Percentiles rank a stretch among this genome's conserved stretches.
Conservation (phyloP, 2,329 filamentous ascomycete species). For the Cadophora malorum region DNA sequence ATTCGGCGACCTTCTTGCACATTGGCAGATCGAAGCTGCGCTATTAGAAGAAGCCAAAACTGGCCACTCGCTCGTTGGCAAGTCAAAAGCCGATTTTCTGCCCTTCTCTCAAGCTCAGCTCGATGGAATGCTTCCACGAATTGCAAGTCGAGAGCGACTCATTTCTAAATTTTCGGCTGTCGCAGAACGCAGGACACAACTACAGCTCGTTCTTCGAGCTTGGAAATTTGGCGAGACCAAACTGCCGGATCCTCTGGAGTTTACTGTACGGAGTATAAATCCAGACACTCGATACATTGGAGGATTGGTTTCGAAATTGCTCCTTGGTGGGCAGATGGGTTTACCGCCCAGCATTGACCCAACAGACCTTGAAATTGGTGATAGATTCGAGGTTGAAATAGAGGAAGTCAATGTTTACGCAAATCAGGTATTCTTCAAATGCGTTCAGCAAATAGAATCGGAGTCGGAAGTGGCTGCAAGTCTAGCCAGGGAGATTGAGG, state of each 20-base stretch:
- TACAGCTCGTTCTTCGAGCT: slow-evolving; percentile 65
- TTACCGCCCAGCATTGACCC: slow-evolving; percentile 23
- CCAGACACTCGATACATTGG: slow-evolving; percentile 2
- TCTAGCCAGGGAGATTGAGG: background rate
- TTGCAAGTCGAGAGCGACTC: slow-evolving; percentile 41
- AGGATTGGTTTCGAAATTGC: slow-evolving; percentile 21
- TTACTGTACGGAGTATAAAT: slow-evolving; percentile 31
- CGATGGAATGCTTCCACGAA: slow-evolving; percentile 39
- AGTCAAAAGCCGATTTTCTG: slow-evolving; percentile 41
- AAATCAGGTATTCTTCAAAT: slow-evolving; percentile 46
- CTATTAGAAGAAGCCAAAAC: slow-evolving; percentile 53
- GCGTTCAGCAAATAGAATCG: slow-evolving; percentile 20
- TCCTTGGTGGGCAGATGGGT: slow-evolving; percentile 26
- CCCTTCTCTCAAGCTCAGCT: slow-evolving; percentile 42
- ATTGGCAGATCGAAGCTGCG: slow-evolving; percentile 71
- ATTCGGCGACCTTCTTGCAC: slow-evolving; percentile 66
- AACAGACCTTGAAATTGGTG: slow-evolving; percentile 54
- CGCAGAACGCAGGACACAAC: slow-evolving; percentile 58
- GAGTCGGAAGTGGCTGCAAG: slow-evolving; percentile 5
- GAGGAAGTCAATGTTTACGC: slow-evolving; percentile 58
- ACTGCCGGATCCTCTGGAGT: slow-evolving; percentile 54
- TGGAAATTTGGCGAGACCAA: slow-evolving; percentile 59
- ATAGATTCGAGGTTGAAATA: slow-evolving; percentile 63
- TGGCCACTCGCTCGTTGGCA: slow-evolving; percentile 47
- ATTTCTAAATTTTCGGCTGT: slow-evolving; percentile 28